Evolutionary conservation across 2,329 filamentous ascomycete genomes (phyloP).

Genomic region (Orbilia ellipsospora): DNA sequence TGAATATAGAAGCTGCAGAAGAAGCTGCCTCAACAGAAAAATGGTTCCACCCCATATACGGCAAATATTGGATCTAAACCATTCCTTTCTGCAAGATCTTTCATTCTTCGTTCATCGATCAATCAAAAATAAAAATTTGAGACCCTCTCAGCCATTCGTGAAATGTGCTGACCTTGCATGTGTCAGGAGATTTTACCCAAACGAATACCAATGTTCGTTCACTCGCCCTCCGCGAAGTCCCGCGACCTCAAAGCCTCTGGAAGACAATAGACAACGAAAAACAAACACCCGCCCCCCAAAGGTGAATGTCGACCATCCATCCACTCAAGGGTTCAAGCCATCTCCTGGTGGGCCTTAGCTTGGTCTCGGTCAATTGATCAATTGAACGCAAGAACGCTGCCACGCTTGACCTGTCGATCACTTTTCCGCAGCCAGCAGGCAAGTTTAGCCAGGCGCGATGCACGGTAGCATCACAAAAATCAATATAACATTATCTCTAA

Average conservation of each 20-base stretch:
- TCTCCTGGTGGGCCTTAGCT: not conserved
- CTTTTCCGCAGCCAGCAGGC: not conserved
- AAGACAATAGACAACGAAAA: too few species aligned
- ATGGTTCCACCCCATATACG: not conserved
- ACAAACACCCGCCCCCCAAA: not conserved
- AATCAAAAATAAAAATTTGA: too few species aligned
- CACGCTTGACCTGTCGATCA: not conserved
- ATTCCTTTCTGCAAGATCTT: not conserved
- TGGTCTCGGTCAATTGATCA: not conserved
- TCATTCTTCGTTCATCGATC: not conserved
- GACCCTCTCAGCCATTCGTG: conserved; percentile 13
- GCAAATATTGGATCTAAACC: not conserved
- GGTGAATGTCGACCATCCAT: not conserved
- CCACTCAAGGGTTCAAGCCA: not conserved
- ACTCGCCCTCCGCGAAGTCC: conserved; percentile 10
- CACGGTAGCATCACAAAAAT: conserved; percentile 11
- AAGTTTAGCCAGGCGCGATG: not conserved
- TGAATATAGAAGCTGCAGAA: conserved; percentile 12
- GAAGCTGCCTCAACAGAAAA: conserved; percentile 8
- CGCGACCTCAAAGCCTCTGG: not conserved
- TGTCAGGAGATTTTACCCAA: not conserved
- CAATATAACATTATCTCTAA: not conserved
- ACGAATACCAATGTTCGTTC: not conserved
- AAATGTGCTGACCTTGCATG: not conserved
- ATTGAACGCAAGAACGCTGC: not conserved